These are phyloP conservation scores for Podospora sp. DNA, from an alignment of 495 filamentous ascomycete species.

Conservation along the genomic window DNA sequence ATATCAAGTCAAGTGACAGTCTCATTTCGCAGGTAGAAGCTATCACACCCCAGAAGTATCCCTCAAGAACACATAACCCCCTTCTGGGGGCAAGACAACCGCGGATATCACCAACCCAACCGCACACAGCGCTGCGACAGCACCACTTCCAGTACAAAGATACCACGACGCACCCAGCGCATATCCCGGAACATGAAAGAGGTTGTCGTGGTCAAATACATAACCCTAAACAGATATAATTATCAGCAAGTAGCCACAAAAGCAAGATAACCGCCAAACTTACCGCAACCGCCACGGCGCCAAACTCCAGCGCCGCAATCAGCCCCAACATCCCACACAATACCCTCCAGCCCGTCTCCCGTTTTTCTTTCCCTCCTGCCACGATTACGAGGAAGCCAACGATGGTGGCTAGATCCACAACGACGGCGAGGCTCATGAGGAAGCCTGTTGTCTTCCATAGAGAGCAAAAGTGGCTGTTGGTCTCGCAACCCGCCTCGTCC, in stretches of 20 bases:
- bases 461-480: constrained; percentile 84
- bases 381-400: constrained; percentile 76
- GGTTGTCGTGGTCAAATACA: constrained; percentile 80
- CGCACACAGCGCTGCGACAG: constrained; percentile 62
- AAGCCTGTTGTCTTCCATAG: constrained; percentile 91
- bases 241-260: neutral
- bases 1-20: neutral
- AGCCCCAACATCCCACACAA: constrained; percentile 64
- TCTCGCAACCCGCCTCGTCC: constrained; percentile 63
- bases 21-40: neutral
- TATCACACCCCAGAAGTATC: constrained; percentile 21
- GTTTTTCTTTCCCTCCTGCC: constrained; percentile 71
- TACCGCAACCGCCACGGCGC: constrained; percentile 77
- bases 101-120: constrained; percentile 64
- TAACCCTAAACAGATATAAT: constrained; percentile 59
- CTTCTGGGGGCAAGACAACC: constrained; percentile 72
- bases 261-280: constrained; percentile 27
- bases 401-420: constrained; percentile 73
- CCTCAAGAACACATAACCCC: constrained; percentile 67
- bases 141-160: constrained; percentile 75
- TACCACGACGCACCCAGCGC: constrained; percentile 75
- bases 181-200: constrained; percentile 83
- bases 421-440: constrained; percentile 77
- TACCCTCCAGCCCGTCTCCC: constrained; percentile 77
- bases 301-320: constrained; percentile 64